Percentiles rank a stretch among this genome's conserved stretches.
Evolutionary conservation across 1,284 basidiomycete genomes (phyloP).

Genomic region (Tilletia horrida): DNA sequence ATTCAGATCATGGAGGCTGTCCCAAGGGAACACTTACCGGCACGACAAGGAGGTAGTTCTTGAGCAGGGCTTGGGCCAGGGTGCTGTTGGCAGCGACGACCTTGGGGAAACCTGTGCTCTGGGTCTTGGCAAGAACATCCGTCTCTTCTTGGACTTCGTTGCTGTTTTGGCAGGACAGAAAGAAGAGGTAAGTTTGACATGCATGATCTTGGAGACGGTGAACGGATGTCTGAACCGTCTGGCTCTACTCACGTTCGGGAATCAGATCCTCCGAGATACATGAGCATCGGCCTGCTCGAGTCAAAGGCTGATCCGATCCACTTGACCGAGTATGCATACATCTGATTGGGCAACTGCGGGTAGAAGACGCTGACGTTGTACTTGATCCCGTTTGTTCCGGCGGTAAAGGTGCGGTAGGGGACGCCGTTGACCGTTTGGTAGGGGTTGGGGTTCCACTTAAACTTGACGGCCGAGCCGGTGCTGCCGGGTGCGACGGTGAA

Average conservation of each 20-base stretch:
- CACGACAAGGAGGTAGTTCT: constrained; percentile 13
- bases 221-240: too few species aligned
- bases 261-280: constrained; percentile 19
- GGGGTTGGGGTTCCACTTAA: constrained; percentile 7
- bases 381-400: not conserved
- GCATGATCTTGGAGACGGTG: too few species aligned
- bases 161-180: too few species aligned
- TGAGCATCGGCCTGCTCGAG: not conserved
- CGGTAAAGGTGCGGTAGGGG: constrained; percentile 15
- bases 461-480: constrained; percentile 2
- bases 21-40: not conserved
- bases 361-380: constrained; percentile 20
- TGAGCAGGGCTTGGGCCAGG: not conserved
- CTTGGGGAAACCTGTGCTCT: constrained; percentile 16
- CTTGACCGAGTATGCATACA: constrained; percentile 19
- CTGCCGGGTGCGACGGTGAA: not conserved
- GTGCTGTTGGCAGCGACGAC: constrained; percentile 14
- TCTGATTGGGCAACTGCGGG: not conserved
- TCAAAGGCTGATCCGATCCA: constrained; percentile 12
- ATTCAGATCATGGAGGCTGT: too few species aligned
- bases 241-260: not conserved
- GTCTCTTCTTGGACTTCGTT: constrained; percentile 4
- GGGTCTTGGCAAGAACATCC: constrained; percentile 16
- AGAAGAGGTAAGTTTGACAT: too few species aligned
- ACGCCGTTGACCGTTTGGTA: not conserved